Evolutionary conservation across 2,329 filamentous ascomycete genomes (phyloP), one percentile per base, ranked within the genome.

Genomic region (Cryphonectria naterciae): DNA sequence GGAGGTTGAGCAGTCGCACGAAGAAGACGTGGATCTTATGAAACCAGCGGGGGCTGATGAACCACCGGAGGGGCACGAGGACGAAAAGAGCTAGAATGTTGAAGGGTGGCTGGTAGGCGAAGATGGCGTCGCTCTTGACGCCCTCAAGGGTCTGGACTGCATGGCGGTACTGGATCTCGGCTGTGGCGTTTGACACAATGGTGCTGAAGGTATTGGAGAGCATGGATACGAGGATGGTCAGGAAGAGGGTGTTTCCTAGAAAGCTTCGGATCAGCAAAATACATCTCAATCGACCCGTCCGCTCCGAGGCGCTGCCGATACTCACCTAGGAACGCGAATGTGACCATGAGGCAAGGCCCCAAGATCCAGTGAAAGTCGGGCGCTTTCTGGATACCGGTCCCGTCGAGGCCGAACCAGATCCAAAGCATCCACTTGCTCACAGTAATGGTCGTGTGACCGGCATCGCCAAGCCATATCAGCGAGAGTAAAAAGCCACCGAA

Each of bases 381-480:
- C 70, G 88, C 88, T 74, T 84, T 80, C 64, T 88, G 84, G 58
- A 91, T 89, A 10, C 89, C 89, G 4, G 86, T 89, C 8, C 88
- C 93, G 75, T 96, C 93, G 1, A 97, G 87, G 2, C 93, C 93
- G 77, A 97, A 96, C 93, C 93, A 97, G 74, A 97, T 95, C 87
- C 92, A 96, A 1, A 96, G 87, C 93, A 97, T 95, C 93, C 93
- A 97, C 80, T 95, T 94, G 61, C 89, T 89, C 73, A 96, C 94
- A 1, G 91, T 93, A 80, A 92, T 82, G 5, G 90, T 80, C 67
- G 86, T 82, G 68, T 92, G 89, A 0, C 81, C 80, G 28, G 89
- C 90, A 74, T 92, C 86, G 71, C 89, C 89, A 11, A 97, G 87
- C 93, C 93, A 96, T 49, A 91, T 86, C 79, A 97, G 87, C 35